A percentile compares a stretch with the other conserved stretches of the same genome.
These are phyloP conservation scores for Cyathus striatus DNA, from an alignment of 768 basidiomycete genomes.

Conservation along the genomic window DNA sequence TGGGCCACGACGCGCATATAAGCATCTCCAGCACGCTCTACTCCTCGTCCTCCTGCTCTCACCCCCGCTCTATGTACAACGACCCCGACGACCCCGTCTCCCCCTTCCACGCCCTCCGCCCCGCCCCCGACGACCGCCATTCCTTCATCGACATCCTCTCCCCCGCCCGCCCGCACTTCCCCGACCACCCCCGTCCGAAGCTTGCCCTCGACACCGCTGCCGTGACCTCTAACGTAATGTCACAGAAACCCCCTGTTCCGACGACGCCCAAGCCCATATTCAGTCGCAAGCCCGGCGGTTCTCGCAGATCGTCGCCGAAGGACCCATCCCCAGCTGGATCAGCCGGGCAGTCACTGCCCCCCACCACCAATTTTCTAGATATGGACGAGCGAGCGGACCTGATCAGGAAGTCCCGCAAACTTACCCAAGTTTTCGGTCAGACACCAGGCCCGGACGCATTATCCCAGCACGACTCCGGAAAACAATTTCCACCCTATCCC, in stretches of 20 bases:
- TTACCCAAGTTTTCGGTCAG: constrained; percentile 76
- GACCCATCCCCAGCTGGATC: constrained; percentile 12
- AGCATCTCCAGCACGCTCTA: constrained; percentile 39
- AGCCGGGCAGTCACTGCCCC: constrained; percentile 31
- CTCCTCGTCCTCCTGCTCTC: constrained; percentile 21
- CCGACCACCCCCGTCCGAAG: constrained; percentile 3
- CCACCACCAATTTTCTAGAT: constrained; percentile 64
- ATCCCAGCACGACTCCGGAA: constrained; percentile 19
- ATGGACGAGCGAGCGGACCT: constrained; percentile 66
- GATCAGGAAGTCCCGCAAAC: constrained; percentile 69
- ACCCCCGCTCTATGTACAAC: constrained; percentile 21
- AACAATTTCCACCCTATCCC: not conserved
- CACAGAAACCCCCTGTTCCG: constrained; percentile 39
- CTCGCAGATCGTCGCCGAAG: constrained; percentile 12
- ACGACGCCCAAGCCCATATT: constrained; percentile 43
- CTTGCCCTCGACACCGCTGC: constrained; percentile 14
- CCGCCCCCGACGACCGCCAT: constrained; percentile 11
- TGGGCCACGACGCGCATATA: constrained; percentile 28
- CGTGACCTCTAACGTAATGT: too few relatives aligned
- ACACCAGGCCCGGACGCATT: constrained; percentile 46
- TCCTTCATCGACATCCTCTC: constrained; percentile 32
- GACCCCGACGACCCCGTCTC: constrained; percentile 18
- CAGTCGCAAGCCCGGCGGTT: constrained; percentile 16
- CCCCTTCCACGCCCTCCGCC: not conserved
- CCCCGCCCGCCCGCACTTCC: constrained; percentile 12